Conservation (phyloP, 2,329 filamentous ascomycete species). For the Arthroderma sp. region DNA sequence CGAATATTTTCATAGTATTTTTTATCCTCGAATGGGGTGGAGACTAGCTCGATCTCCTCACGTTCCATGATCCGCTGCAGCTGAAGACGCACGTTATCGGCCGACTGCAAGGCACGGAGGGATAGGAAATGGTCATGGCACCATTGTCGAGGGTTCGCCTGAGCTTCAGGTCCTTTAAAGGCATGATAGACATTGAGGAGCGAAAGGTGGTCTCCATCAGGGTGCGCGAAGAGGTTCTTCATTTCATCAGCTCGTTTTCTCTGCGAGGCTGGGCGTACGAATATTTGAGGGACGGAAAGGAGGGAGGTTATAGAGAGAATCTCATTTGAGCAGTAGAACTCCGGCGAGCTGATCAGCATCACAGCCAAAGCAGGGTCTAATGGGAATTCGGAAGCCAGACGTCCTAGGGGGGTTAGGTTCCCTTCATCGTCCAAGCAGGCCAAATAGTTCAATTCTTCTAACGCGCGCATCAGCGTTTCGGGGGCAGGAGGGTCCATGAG, state of each 20-base stretch:
- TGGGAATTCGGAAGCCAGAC: slow-evolving; percentile 85
- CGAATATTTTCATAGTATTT: slow-evolving; percentile 98
- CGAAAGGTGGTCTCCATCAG: slow-evolving; percentile 88
- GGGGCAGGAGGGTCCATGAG: slow-evolving; percentile 97
- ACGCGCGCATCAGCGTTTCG: slow-evolving; percentile 92
- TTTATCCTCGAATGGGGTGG: slow-evolving; percentile 84
- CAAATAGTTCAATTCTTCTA: slow-evolving; percentile 95
- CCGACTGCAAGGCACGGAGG: slow-evolving; percentile 73
- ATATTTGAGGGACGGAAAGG: slow-evolving; percentile 87
- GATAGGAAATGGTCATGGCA: slow-evolving; percentile 95
- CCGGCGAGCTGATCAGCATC: slow-evolving; percentile 93
- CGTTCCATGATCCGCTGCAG: slow-evolving; percentile 96
- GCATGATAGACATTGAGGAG: slow-evolving; percentile 97
- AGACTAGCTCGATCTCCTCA: slow-evolving; percentile 69
- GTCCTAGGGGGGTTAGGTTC: slow-evolving; percentile 73
- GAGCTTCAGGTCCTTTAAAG: slow-evolving; percentile 64
- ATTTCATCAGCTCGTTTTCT: slow-evolving; percentile 92
- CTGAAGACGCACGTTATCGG: slow-evolving; percentile 85
- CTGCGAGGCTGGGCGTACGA: slow-evolving; percentile 71
- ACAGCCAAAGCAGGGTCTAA: slow-evolving; percentile 88
- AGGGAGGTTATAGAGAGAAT: slow-evolving; percentile 89
- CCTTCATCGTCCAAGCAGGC: slow-evolving; percentile 94
- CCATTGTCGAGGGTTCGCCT: slow-evolving; percentile 73
- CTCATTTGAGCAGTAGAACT: slow-evolving; percentile 98
- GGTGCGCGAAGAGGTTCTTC: slow-evolving; percentile 86